These are phyloP conservation scores for Puya raimondii DNA, from an alignment of 176 grass and related monocot genomes.

Conservation along the genomic window DNA sequence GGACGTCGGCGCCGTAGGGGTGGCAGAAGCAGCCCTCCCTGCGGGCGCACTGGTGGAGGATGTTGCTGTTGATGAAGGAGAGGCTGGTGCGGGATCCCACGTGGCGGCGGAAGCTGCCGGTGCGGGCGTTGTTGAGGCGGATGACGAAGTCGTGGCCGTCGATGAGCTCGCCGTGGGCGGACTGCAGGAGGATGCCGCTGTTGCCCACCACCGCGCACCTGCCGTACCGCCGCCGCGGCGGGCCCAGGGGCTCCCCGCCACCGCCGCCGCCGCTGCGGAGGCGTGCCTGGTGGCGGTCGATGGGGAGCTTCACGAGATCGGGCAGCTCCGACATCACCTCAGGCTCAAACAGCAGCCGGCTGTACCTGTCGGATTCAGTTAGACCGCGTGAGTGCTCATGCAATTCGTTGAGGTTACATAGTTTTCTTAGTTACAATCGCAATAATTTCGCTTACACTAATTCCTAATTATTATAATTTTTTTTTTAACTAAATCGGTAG, in stretches of 20 bases:
- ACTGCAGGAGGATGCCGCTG: constrained; percentile 45
- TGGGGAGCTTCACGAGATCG: constrained; percentile 57
- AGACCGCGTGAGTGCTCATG: neutral
- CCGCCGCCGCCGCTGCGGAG: neutral
- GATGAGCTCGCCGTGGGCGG: constrained; percentile 30
- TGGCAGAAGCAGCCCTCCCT: constrained; percentile 46
- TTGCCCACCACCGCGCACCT: constrained; percentile 53
- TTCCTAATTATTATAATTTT: no score
- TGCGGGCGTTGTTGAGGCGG: constrained; percentile 81
- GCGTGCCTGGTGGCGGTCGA: constrained; percentile 31
- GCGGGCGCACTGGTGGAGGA: constrained; percentile 35
- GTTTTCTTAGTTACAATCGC: no score
- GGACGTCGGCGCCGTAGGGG: constrained; percentile 37
- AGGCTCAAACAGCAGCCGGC: constrained; percentile 37
- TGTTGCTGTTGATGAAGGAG: constrained; percentile 70
- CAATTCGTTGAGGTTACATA: no score
- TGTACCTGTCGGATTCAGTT: constrained; percentile 23
- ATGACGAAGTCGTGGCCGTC: constrained; percentile 58
- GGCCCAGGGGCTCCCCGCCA: constrained; percentile 7
- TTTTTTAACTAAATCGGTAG: no score
- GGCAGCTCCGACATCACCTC: constrained; percentile 57
- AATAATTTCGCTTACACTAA: no score
- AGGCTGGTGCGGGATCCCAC: constrained; percentile 47
- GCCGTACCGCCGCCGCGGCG: constrained; percentile 4
- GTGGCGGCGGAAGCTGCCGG: constrained; percentile 15